Evolutionary conservation across 2,329 filamentous ascomycete species (phyloP), one percentile per base, ranked within the genome.

Genomic region (Pyricularia sp.): DNA sequence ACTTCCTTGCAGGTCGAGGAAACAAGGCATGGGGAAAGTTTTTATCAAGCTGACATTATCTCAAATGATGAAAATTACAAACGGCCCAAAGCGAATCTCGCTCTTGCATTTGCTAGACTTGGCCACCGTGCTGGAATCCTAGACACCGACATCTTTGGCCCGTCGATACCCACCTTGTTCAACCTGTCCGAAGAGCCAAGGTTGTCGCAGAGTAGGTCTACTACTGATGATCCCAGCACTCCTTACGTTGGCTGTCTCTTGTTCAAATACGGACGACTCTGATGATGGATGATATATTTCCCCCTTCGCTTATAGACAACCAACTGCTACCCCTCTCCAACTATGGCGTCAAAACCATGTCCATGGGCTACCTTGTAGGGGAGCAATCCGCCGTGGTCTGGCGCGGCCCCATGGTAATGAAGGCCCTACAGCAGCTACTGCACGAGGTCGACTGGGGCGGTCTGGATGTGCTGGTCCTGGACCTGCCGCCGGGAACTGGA

Each of bases 341-440:
- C 76, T 98, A 98, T 81, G 95, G 95, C 59, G 86, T 99, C 69
- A 96, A 96, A 79, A 96, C 93, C 68, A 99, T 99, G 95, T 97
- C 94, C 0, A 98, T 99, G 92, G 95, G 95, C 66, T 98, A 97
- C 72, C 85, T 99, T 0, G 88, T 97, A 1, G 87, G 87, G 25
- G 90, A 93, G 72, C 85, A 88, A 12, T 91, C 92, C 5, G 92
- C 94, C 0, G 91, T 99, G 20, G 94, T 95, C 36, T 99, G 95
- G 95, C 88, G 95, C 67, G 95, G 95, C 0, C 86, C 97, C 2
- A 97, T 99, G 94, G 92, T 98, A 17, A 96, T 97, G 85, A 99
- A 98, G 76, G 95, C 95, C 0, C 85, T 99, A 72, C 94, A 97
- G 73, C 95, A 99, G 77, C 88, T 99, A 5, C 86, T 99, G 9